Percentiles rank a stretch among this genome's conserved stretches.
phyloP scores from a whole-genome alignment of 345 rosid species.

The Clarkia xantiana region DNA sequence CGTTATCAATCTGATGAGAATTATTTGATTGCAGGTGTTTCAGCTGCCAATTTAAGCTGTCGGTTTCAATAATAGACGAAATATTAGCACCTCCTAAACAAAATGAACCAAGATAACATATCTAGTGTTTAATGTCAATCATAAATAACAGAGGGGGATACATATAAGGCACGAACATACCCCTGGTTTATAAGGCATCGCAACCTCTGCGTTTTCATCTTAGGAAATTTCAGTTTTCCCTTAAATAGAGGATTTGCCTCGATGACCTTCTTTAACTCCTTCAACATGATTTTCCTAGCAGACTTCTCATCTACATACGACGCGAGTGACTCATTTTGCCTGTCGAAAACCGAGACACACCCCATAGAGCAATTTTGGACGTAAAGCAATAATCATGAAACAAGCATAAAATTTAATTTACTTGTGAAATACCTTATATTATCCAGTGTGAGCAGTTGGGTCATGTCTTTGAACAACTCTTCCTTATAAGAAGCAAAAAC shows the following conservation, averaged over 20 bases:
- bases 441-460: slow-evolving; percentile 21
- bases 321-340: slow-evolving; percentile 31
- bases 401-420: background rate
- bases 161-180: slow-evolving; percentile 7
- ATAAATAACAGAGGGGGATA: too few species aligned
- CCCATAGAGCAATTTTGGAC: background rate
- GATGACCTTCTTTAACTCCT: slow-evolving; percentile 23
- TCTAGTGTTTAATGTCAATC: too few species aligned
- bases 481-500: slow-evolving; percentile 11
- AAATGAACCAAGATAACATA: too few species aligned
- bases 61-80: slow-evolving; percentile 5
- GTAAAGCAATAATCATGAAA: background rate
- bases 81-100: too few species aligned
- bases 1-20: slow-evolving; percentile 26
- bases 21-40: slow-evolving; percentile 17
- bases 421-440: slow-evolving; percentile 16
- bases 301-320: slow-evolving; percentile 21
- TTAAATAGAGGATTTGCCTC: slow-evolving; percentile 31
- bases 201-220: slow-evolving; percentile 17
- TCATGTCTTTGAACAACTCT: slow-evolving; percentile 22
- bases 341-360: slow-evolving; percentile 9
- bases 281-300: slow-evolving; percentile 21
- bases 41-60: slow-evolving; percentile 54
- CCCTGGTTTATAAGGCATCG: slow-evolving; percentile 33
- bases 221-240: slow-evolving; percentile 28